Evolutionary conservation across 495 filamentous ascomycete species (phyloP).

Genomic region (Lepraria neglecta): DNA sequence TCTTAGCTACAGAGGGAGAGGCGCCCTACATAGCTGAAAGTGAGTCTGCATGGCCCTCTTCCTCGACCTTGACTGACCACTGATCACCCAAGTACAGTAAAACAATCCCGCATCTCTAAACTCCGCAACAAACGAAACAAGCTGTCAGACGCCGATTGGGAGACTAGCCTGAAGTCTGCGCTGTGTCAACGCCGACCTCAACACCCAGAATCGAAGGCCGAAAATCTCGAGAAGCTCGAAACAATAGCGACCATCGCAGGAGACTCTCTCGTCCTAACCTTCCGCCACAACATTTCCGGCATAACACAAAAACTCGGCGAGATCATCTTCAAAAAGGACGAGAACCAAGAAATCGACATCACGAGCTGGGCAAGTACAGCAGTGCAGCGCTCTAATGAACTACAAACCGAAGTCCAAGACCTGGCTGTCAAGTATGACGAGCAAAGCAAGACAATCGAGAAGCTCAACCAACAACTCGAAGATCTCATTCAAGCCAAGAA

Average conservation of each 20-base stretch:
- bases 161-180: constrained; percentile 37
- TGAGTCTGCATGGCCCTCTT: constrained; percentile 35
- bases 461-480: constrained; percentile 52
- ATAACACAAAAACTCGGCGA: constrained; percentile 67
- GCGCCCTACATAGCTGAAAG: constrained; percentile 52
- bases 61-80: constrained; percentile 25
- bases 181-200: constrained; percentile 15
- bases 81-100: constrained; percentile 39
- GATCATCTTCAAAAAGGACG: constrained; percentile 53
- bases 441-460: constrained; percentile 44
- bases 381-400: constrained; percentile 36
- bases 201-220: not conserved
- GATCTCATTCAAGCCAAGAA: constrained; percentile 60
- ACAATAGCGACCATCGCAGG: constrained; percentile 32
- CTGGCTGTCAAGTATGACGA: constrained; percentile 41
- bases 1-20: constrained; percentile 64
- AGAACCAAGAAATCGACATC: constrained; percentile 59
- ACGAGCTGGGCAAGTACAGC: constrained; percentile 66
- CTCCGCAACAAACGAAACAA: constrained; percentile 49
- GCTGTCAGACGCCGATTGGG: constrained; percentile 53
- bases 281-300: constrained; percentile 50
- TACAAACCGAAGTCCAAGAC: constrained; percentile 42
- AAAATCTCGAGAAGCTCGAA: constrained; percentile 31
- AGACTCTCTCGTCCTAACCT: constrained; percentile 35
- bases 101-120: constrained; percentile 38